Evolutionary conservation across 371 early-diverging fungal species (phyloP), one percentile per base, ranked within the genome.

Genomic region (Mortierella sp.): DNA sequence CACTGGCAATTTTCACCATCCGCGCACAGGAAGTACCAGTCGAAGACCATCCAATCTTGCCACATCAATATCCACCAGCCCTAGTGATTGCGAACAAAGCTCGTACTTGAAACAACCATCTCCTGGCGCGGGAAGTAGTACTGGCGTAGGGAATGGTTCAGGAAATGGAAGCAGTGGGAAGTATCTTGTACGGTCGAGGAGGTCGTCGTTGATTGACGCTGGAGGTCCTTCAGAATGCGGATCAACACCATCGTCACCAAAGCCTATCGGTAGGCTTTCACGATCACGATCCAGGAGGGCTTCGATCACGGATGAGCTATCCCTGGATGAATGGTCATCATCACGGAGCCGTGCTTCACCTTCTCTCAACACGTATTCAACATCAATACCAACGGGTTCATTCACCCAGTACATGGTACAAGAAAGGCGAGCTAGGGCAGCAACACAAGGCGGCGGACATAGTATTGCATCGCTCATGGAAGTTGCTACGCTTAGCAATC

Each of bases 191-290:
- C 65, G 71, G 23, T 76, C 78, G n/a, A 56, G 71, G 48, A 70
- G 78, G 58, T 70, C 78, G 2, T 76, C 78, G 14, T 76, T 70
- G 78, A 70, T 76, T 21, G 78, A 70, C 38, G 70, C 78, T 39
- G 60, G 78, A 34, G 34, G 34, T 7, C 70, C 62, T 3, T 76
- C 67, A 2, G 78, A 76, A 18, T 70, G 66, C 30, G 71, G 78
- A 38, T 76, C 78, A 5, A 70, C 53, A 9, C 67, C 78, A 6
- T 76, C 78, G 9, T 76, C 78, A 16, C 78, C 78, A 26, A 76
- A 55, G 21, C 63, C 67, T 7, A 66, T 70, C 24, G 76, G 76
- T 26, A 57, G 78, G 28, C 41, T 62, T n/a, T 61, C 66, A 6
- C 53, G 34, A 34, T 61, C 66, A 6, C 53, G 34, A 34, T 34